Evolutionary conservation across 2,329 filamentous ascomycete genomes (phyloP).

Genomic region (Elsinoe necatrix): DNA sequence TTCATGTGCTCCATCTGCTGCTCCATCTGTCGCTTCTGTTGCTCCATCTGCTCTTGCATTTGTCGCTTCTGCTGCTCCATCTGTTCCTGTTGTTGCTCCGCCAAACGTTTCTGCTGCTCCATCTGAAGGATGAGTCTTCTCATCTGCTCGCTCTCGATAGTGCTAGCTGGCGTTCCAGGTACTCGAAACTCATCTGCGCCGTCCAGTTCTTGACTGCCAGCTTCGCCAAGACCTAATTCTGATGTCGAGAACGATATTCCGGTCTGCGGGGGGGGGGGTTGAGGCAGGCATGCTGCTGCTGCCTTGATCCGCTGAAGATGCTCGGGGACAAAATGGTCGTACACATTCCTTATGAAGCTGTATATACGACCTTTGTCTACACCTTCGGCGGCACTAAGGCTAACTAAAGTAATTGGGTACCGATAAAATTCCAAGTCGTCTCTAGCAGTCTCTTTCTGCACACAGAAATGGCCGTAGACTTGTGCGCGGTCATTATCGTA

Average conservation of each 20-base stretch:
- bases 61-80: not conserved
- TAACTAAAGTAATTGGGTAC: constrained; percentile 18
- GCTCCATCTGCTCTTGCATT: not conserved
- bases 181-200: not conserved
- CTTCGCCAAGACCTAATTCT: not conserved
- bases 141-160: not conserved
- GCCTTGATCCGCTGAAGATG: constrained; percentile 20
- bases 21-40: not conserved
- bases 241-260: not conserved
- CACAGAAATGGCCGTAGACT: constrained; percentile 19
- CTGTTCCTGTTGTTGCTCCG: not conserved
- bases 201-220: not conserved
- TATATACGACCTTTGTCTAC: constrained; percentile 21
- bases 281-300: constrained; percentile 7
- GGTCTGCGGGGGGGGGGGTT: not conserved
- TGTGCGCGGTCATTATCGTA: constrained; percentile 18
- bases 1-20: not conserved
- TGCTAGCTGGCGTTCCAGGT: not conserved
- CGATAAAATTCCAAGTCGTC: constrained; percentile 20
- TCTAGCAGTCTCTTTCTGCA: not conserved
- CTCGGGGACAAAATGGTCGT: constrained; percentile 20
- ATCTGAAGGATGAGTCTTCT: not conserved
- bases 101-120: not conserved
- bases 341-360: constrained; percentile 21
- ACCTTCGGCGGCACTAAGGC: constrained; percentile 18